Evolutionary conservation across 768 basidiomycete species (phyloP), one percentile per base, ranked within the genome.

Genomic region (Lentinula aciculospora): DNA sequence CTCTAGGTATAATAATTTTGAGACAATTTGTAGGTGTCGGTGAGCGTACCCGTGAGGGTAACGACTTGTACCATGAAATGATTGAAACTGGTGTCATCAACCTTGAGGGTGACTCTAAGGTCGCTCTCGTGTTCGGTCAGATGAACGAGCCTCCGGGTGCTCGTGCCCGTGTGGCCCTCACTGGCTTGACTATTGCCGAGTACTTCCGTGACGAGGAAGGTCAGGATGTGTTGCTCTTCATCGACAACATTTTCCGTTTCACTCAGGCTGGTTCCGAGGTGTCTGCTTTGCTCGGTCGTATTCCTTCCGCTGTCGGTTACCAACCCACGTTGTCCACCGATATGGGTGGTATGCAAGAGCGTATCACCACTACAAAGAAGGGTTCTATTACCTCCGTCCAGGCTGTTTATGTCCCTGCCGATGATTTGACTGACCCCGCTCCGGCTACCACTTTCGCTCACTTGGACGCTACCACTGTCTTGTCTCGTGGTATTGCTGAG

Each of bases 191-290:
- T 71, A 98, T 98, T 66, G 97, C 97, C 64, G 97, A 99, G 79
- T 99, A 98, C 81, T 99, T 99, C 97, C 95, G 97, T 87, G 97
- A 99, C 68, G 96, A 98, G 80, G 96, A 99, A 80, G 97, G 97
- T 63, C 97, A 99, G 76, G 97, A 99, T 75, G 97, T 99, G 82
- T 84, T 99, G 72, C 88, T 99, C 71, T 99, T 99, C 85, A 99
- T 99, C 72, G 97, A 99, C 90, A 99, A 99, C 86, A 99, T 99
- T 78, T 99, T 99, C 97, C 95, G 97, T 72, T 99, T 99, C 92
- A 99, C 97, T 66, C 97, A 98, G 76, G 97, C 97, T 69, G 97
- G 97, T 88, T 99, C 97, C 63, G 97, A 98, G 74, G 97, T 98
- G 82, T 99, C 97, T 78, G 97, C 97, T 63, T 77, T 99, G 67